Base-by-base conservation (phyloP, 2,329 filamentous ascomycete genomes). In the Colletotrichum noveboracense region DNA sequence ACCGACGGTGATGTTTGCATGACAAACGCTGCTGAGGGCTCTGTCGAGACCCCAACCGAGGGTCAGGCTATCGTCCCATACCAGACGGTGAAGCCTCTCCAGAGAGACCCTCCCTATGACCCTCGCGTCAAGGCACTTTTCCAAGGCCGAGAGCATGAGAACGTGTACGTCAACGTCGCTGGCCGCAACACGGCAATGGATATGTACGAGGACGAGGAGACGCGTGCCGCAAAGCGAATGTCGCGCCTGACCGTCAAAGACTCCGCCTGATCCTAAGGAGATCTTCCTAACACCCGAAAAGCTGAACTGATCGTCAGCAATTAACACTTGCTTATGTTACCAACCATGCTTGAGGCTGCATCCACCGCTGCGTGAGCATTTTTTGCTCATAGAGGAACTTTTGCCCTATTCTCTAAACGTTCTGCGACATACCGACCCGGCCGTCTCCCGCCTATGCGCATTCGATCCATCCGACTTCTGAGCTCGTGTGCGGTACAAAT, bases 101-200 rank as follows among this genome's bases (percentile, higher is more conserved):
- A 56, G 30, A 74, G 65, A 55, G 52, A 70, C 18, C 69, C 77
- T 21, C 67, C 66, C 1, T 81, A 81, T 61, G 73, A 77, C 30
- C 68, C 64, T 5, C 34, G 16, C 3, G 79, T 82, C 21, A 52
- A 78, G 18, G 26, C 68, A 3, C 52, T 83, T 7, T 81, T 82
- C 55, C 43, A 30, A n/a, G 62, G 61, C 16, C 76, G 55, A 7
- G 64, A 61, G 9, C 21, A 64, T 8, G n/a, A n/a, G 3, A 80
- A 81, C 60, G 71, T 76, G 1, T 80, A 78, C 78, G 58, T 82
- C 34, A 79, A 78, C 13, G 60, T 70, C 21, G 10, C 18, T n/a
- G 21, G n/a, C 8, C 79, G 79, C 18, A 77, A 34, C 9, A 80
- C 77, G 12, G 80, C 81, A 14, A 70, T 84, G 12, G 80, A 82